A percentile compares a stretch with the other conserved stretches of the same genome.
Conservation (phyloP, 2,329 filamentous ascomycete species). For the Fusarium sp. region DNA sequence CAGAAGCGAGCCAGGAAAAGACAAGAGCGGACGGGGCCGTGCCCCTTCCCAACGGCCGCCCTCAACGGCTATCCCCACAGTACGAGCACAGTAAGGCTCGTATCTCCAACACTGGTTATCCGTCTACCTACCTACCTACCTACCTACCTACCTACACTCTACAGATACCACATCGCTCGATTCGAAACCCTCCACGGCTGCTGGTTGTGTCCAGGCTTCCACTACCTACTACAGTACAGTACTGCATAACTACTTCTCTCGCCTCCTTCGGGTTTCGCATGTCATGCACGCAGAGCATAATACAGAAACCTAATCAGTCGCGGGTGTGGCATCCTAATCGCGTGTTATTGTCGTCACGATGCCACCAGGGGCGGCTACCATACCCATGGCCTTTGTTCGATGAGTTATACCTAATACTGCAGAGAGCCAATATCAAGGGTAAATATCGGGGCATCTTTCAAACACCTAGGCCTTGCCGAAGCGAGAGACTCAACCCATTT, state of each 20-base stretch:
- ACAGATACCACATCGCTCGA: conserved; percentile 18
- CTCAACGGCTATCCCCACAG: conserved; percentile 45
- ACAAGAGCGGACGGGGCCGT: conserved; percentile 45
- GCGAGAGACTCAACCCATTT: conserved; percentile 27
- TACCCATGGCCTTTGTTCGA: conserved; percentile 23
- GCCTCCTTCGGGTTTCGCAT: conserved; percentile 45
- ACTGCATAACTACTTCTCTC: neutral
- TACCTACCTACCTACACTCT: neutral
- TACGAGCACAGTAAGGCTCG: conserved; percentile 23
- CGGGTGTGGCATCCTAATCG: conserved; percentile 41
- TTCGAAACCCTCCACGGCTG: conserved; percentile 18
- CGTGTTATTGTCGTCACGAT: conserved; percentile 46
- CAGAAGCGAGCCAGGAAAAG: conserved; percentile 41
- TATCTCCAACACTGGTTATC: conserved; percentile 24
- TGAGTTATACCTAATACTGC: conserved; percentile 3
- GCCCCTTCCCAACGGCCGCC: conserved; percentile 46
- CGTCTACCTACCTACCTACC: neutral
- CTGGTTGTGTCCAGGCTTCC: conserved; percentile 12
- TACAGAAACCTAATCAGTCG: conserved; percentile 45
- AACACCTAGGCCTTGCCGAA: conserved; percentile 22
- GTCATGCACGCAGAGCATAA: conserved; percentile 29
- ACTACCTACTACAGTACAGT: neutral
- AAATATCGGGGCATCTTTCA: conserved; percentile 12
- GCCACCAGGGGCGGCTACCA: conserved; percentile 31
- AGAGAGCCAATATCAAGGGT: conserved; percentile 11